Conservation (phyloP, 2,329 filamentous ascomycete species). For the Exophiala sp. region DNA sequence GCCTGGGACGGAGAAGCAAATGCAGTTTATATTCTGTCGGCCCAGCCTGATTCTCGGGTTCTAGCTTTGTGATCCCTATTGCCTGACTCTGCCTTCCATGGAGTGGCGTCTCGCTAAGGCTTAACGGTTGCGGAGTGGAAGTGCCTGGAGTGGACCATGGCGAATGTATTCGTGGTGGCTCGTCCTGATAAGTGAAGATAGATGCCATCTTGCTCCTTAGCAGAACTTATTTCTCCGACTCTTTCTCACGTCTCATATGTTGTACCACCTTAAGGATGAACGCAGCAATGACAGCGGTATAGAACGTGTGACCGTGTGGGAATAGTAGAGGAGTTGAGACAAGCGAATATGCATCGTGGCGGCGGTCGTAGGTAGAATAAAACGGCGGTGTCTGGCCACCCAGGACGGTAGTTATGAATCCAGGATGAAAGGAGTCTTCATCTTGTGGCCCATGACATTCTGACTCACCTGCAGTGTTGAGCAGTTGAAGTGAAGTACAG, state of each 20-base stretch:
- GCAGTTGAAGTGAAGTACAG: not conserved
- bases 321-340: constrained; percentile 44
- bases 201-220: constrained; percentile 60
- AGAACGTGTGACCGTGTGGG: constrained; percentile 47
- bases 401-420: not conserved
- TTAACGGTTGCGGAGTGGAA: constrained; percentile 35
- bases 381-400: not conserved
- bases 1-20: constrained; percentile 70
- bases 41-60: constrained; percentile 87
- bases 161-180: constrained; percentile 80
- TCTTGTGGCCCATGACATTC: not conserved
- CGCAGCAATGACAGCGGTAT: constrained; percentile 32
- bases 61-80: constrained; percentile 63
- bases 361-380: not conserved
- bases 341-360: constrained; percentile 44
- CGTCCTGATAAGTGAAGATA: constrained; percentile 89
- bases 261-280: constrained; percentile 11
- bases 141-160: constrained; percentile 68
- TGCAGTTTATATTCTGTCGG: constrained; percentile 97
- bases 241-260: constrained; percentile 11
- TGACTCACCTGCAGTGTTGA: constrained; percentile 1
- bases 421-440: constrained; percentile 2
- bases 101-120: constrained; percentile 28
- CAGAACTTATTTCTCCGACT: constrained; percentile 1
- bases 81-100: constrained; percentile 39